Evolutionary conservation across 2,329 filamentous ascomycete species (phyloP), one percentile per base, ranked within the genome.

Genomic region (Leptodontidium sp.): DNA sequence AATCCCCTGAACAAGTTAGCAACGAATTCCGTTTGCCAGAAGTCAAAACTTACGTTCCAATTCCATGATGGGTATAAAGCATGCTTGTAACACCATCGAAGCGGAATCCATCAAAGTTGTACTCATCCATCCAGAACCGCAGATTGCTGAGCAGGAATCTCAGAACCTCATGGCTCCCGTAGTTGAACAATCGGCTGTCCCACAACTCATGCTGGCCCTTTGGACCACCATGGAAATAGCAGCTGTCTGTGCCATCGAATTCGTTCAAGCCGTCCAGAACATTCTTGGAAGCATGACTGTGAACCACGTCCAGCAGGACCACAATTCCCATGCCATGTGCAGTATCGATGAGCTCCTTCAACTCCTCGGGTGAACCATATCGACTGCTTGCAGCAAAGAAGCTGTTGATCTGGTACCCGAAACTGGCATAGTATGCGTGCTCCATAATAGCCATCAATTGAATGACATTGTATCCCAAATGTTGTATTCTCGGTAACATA

Each of bases 401-500:
- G 81, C 92, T 98, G 84, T 98, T 99, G 82, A 99, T 89, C 81
- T 99, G 96, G 81, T 99, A 99, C 58, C 96, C 96, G 77, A 99
- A 99, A 78, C 95, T 98, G 76, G 96, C 96, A 80, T 99, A 99
- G 85, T 99, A 99, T 61, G 96, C 96, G 81, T 99, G 96, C 79
- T 99, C 96, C 95, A 99, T 99, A 78, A 99, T 87, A 57, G 96
- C 96, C 96, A 99, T 99, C 72, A 99, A 86, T 80, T 99, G 96
- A 74, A 99, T 98, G 65, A 94, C 92, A 79, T 99, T 98, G 84
- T 99, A 99, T 50, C 95, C 96, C 53, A 98, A 85, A 72, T 89
- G 84, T 78, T 94, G 91, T 82, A 99, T 98, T 68, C 95, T 89
- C 17, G 95, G 94, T 8, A 99, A 87, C 86, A 97, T 94, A 80